Evolutionary conservation across 1,139 yeast genomes (phyloP).

Genomic region (Suhomyces taliae): DNA sequence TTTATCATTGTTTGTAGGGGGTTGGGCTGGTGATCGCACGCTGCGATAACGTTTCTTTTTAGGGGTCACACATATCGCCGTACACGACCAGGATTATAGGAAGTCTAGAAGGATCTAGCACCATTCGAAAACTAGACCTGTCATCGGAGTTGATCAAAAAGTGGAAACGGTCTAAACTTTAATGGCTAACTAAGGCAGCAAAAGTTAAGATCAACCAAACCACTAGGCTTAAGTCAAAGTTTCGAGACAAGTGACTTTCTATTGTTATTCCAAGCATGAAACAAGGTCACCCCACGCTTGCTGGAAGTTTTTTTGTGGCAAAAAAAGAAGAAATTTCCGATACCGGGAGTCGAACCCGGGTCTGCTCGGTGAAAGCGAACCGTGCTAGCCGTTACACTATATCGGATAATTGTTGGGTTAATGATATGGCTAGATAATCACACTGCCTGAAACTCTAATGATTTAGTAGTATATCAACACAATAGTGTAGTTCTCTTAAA

Average conservation of each 20-base stretch:
- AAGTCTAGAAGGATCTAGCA: background rate
- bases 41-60: constrained; percentile 10
- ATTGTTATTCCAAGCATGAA: background rate
- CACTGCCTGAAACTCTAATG: too few species aligned
- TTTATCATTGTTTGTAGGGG: constrained; percentile 10
- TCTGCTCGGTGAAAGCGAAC: constrained; percentile 82
- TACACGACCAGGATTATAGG: constrained; percentile 2
- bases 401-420: constrained; percentile 45
- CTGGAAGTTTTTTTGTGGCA: background rate
- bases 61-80: constrained; percentile 4
- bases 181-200: too few species aligned
- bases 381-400: constrained; percentile 84
- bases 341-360: constrained; percentile 86
- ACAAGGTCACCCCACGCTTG: background rate
- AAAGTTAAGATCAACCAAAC: too few species aligned
- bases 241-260: background rate
- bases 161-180: too few species aligned
- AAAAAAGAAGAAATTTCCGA: constrained; percentile 43
- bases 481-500: too few species aligned
- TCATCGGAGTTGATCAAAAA: background rate
- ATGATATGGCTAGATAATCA: background rate
- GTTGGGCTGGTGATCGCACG: constrained; percentile 8
- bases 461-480: too few species aligned
- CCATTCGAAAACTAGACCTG: background rate
- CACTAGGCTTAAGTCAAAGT: too few species aligned